Evolutionary conservation across 495 filamentous ascomycete species (phyloP), one percentile per base, ranked within the genome.

Genomic region (Entonaema liquescens): DNA sequence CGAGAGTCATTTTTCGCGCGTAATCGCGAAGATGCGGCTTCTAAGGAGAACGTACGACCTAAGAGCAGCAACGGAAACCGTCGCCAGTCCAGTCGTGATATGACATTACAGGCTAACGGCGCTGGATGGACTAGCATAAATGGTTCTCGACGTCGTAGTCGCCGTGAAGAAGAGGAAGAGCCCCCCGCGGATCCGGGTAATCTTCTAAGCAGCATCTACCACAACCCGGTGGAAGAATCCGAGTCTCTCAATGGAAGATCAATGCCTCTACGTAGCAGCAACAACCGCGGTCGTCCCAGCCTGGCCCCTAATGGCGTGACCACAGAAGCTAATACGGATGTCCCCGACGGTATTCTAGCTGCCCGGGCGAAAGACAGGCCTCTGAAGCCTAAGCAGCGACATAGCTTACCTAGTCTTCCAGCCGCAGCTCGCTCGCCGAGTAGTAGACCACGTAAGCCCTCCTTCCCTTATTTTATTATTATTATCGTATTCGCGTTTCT

Each of bases 111-210:
- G 26, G 50, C 52, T 11, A 67, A 68, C 31, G 62, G 62, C 0
- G 56, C 35, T n/a, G 67, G 67, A 1, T 77, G 73, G 75, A 77
- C 73, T 8, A 77, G 70, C 38, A 74, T 77, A 11, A 77, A 77
- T 47, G 73, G 73, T 12, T 3, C 72, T 7, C 70, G 70, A 28
- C 65, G 73, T 21, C 71, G 73, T 12, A 40, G 67, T 28, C 70
- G 73, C 11, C 64, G 67, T 31, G 75, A 75, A 15, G 72, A 77
- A 31, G 69, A 74, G n/a, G 65, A 67, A 35, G 73, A 77, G 26
- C 67, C 73, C 21, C 72, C 72, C 36, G 60, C 62, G 9, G 74
- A 77, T 29, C 74, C 68, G 0, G 74, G 74, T 8, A 75, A 77
- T 31, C 59, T 77, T 12, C 67, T 77, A 25, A 74, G 75, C 19